Evolutionary conservation across 805 yeast species (phyloP).

Genomic region (Wickerhamiella parazyma): DNA sequence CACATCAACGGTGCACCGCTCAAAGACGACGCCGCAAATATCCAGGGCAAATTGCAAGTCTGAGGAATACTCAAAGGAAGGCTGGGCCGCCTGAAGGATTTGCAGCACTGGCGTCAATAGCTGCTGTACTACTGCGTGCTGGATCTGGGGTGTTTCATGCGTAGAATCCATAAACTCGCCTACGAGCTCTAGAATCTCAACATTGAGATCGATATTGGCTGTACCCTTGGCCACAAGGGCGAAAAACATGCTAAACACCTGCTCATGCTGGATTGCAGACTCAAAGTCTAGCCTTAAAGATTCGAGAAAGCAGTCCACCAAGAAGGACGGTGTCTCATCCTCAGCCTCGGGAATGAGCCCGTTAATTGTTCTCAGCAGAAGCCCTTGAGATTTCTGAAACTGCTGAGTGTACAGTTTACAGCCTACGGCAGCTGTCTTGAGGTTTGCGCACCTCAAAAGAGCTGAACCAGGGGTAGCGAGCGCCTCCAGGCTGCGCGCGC

Average conservation of each 20-base stretch:
- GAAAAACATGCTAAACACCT: constrained; percentile 43
- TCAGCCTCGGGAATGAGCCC: constrained; percentile 46
- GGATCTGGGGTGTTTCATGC: constrained; percentile 23
- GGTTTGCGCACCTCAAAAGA: constrained; percentile 11
- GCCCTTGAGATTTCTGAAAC: constrained; percentile 19
- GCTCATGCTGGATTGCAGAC: constrained; percentile 23
- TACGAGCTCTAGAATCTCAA: constrained; percentile 58
- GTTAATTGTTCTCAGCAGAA: constrained; percentile 26
- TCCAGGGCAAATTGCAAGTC: constrained; percentile 47
- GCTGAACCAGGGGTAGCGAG: constrained; percentile 1
- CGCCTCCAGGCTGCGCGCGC: constrained; percentile 13
- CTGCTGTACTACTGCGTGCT: constrained; percentile 10
- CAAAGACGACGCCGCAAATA: constrained; percentile 22
- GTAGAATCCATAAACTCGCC: constrained; percentile 42
- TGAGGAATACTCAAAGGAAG: constrained; percentile 40
- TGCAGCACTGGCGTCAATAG: constrained; percentile 16
- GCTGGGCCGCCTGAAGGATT: constrained; percentile 9
- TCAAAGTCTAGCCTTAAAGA: constrained; percentile 38
- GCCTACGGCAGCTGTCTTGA: constrained; percentile 11
- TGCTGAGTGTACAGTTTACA: constrained; percentile 13
- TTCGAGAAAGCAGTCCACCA: constrained; percentile 55
- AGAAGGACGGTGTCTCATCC: constrained; percentile 65
- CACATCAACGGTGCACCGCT: constrained; percentile 19
- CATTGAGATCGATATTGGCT: constrained; percentile 53
- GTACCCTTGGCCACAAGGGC: constrained; percentile 59